Evolutionary conservation across 768 basidiomycete species (phyloP), one percentile per base, ranked within the genome.

Genomic region (Saitozyma sp.): DNA sequence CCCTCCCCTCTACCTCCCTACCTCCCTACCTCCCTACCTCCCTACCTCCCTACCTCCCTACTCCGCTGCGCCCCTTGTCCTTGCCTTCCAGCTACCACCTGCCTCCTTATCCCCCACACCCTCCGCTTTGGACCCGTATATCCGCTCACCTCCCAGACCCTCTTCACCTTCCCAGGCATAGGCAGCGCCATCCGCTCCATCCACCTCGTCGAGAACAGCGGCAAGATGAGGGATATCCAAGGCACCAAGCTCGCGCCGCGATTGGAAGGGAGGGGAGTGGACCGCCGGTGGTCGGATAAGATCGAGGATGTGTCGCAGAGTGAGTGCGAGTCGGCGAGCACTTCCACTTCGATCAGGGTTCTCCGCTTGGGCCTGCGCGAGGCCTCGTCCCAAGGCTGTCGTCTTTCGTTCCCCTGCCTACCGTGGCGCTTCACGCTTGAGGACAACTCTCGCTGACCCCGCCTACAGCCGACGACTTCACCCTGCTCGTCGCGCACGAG

Each of bases 401-500:
- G 29, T 29, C 29, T 29, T 29, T 29, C 29, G 29, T 29, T 29
- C 29, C 5, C 29, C 29, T 29, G 29, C 29, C 29, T 29, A 29
- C 29, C 29, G 29, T 29, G 29, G 29, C 29, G 29, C 29, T 29
- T 29, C 29, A 29, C 29, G 29, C 29, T 29, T 29, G 29, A 2
- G 29, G 29, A 29, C 29, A 29, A 29, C 29, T 29, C 29, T 29
- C 29, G 29, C 29, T 29, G 29, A 29, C 29, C 29, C 29, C 29
- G 29, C 29, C 29, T 5, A 56, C 55, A 70, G 76, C 70, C 52
- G 79, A 82, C 57, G 79, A 74, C 46, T 97, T 87, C 78, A 93
- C 92, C 0, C 86, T 96, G 82, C 78, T 96, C 20, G 81, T 97
- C 14, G 96, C 96, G 0, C 94, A 99, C 78, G 96, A 98, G 74